Evolutionary conservation across 1,284 basidiomycete genomes (phyloP).

Genomic region (Irpex sp.): DNA sequence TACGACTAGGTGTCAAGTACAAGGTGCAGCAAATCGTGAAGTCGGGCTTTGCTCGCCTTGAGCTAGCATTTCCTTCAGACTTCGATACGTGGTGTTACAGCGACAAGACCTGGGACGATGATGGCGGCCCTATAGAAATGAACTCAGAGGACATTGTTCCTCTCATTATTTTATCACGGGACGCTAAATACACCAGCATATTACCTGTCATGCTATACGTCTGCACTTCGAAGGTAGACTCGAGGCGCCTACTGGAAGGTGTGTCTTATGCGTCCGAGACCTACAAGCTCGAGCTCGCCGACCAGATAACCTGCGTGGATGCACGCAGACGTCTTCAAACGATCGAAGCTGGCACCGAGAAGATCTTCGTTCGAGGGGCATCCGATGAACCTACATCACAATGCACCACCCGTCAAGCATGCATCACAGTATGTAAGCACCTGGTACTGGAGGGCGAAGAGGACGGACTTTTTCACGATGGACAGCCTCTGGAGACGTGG

Average conservation of each 20-base stretch:
- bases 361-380: not conserved
- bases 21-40: not conserved
- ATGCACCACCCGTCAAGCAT: not conserved
- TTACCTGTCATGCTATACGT: conserved; percentile 11
- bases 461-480: not conserved
- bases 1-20: not conserved
- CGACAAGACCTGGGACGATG: not conserved
- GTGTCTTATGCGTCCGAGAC: not conserved
- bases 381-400: not conserved
- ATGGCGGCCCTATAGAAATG: not conserved
- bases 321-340: not conserved
- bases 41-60: not conserved
- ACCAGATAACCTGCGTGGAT: not conserved
- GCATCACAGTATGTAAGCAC: not conserved
- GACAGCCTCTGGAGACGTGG: not conserved
- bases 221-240: not conserved
- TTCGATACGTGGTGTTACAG: not conserved
- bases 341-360: not conserved
- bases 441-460: not conserved
- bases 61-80: not conserved
- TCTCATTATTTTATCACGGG: conserved; percentile 10
- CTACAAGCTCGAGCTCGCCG: not conserved
- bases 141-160: not conserved
- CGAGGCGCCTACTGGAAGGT: not conserved
- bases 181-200: conserved; percentile 4